Conservation (phyloP, 1,284 basidiomycete species). For the Ganoderma sinense region DNA sequence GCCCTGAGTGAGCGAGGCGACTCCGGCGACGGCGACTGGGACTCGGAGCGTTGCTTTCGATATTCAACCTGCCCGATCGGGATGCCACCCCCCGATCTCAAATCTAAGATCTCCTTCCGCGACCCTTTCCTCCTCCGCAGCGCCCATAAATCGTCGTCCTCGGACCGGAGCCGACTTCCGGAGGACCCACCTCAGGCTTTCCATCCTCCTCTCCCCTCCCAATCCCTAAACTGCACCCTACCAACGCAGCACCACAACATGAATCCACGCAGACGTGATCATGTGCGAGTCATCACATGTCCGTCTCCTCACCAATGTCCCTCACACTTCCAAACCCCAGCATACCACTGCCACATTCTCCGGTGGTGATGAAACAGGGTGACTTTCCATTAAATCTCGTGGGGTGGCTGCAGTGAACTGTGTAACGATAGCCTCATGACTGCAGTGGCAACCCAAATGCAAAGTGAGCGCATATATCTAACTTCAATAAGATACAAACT, state of each 20-base stretch:
- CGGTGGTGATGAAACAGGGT: conserved; percentile 34
- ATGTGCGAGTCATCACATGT: neutral
- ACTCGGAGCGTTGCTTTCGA: too few relatives aligned
- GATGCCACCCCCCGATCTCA: neutral
- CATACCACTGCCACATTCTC: neutral
- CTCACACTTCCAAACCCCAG: neutral
- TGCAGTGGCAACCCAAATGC: conserved; percentile 38
- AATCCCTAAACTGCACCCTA: neutral
- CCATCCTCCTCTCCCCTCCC: neutral
- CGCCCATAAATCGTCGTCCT: neutral
- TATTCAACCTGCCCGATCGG: neutral
- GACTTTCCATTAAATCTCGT: neutral
- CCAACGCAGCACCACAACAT: neutral
- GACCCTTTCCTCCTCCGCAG: neutral
- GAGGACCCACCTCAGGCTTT: neutral
- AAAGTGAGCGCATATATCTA: conserved; percentile 32
- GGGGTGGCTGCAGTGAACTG: neutral
- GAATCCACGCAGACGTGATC: neutral
- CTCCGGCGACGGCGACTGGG: too few relatives aligned
- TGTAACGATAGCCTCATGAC: conserved; percentile 32
- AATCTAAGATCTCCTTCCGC: neutral
- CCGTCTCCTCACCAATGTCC: neutral
- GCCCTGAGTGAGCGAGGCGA: too few relatives aligned
- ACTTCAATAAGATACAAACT: neutral
- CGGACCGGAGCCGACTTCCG: neutral